Evolutionary conservation across 192 early-diverging fungal species (phyloP).

Genomic region (Powellomyces hirtus): DNA sequence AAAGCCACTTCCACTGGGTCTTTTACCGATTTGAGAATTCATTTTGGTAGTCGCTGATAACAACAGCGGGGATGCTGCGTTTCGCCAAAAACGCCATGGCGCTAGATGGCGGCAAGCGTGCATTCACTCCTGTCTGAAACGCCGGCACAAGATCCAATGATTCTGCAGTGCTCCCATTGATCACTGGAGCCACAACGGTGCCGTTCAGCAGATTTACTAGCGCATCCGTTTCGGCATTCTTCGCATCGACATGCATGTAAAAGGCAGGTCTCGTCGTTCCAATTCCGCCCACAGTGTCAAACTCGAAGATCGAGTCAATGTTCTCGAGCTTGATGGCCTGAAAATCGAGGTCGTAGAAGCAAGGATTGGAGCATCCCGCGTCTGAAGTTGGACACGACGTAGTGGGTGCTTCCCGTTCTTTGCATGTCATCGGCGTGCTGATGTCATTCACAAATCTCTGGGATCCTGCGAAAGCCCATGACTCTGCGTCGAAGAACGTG

Average conservation of each 20-base stretch:
- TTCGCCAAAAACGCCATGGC: constrained; percentile 70
- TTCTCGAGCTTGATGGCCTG: constrained; percentile 60
- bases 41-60: constrained; percentile 60
- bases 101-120: constrained; percentile 64
- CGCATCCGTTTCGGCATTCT: constrained; percentile 23
- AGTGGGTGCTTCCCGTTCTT: constrained; percentile 38
- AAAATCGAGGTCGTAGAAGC: constrained; percentile 62
- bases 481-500: constrained; percentile 70
- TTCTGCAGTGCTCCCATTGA: background rate
- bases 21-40: constrained; percentile 50
- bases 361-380: constrained; percentile 63
- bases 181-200: background rate
- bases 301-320: constrained; percentile 72
- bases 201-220: constrained; percentile 22
- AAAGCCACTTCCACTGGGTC: background rate
- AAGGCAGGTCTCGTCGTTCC: constrained; percentile 16
- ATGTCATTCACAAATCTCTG: constrained; percentile 79
- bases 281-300: constrained; percentile 52
- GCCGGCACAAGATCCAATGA: constrained; percentile 32
- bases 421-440: constrained; percentile 51
- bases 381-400: constrained; percentile 29
- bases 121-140: constrained; percentile 27
- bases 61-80: constrained; percentile 59
- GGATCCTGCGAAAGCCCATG: constrained; percentile 78
- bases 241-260: constrained; percentile 47